A percentile compares a stretch with the other conserved stretches of the same genome.
Evolutionary conservation across 2,329 filamentous ascomycete genomes (phyloP).

Genomic region (Cyanodermella asteris): DNA sequence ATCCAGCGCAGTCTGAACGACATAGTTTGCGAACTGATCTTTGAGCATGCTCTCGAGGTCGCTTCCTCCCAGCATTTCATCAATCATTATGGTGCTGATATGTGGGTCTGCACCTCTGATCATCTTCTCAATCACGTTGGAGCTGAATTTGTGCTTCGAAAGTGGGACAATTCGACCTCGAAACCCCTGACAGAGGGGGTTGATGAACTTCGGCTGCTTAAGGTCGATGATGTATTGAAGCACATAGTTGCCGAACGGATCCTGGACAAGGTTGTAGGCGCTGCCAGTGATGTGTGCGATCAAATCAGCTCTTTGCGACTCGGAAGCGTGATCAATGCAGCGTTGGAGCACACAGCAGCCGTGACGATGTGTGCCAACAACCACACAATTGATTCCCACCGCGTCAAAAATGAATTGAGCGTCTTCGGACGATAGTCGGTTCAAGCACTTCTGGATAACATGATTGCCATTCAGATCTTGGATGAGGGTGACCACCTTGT

Average conservation of each 20-base stretch:
- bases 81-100: slow-evolving; percentile 61
- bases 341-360: slow-evolving; percentile 95
- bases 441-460: slow-evolving; percentile 96
- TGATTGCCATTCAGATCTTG: slow-evolving; percentile 97
- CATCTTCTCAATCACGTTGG: slow-evolving; percentile 95
- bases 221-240: slow-evolving; percentile 97
- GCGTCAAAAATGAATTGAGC: slow-evolving; percentile 95
- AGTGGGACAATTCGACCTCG: slow-evolving; percentile 44
- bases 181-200: slow-evolving; percentile 70
- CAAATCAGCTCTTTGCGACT: slow-evolving; percentile 68
- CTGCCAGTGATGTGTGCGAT: slow-evolving; percentile 73
- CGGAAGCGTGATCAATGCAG: slow-evolving; percentile 91
- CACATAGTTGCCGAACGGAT: slow-evolving; percentile 96
- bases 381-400: slow-evolving; percentile 66
- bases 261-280: slow-evolving; percentile 75
- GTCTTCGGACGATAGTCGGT: slow-evolving; percentile 66
- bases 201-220: slow-evolving; percentile 68
- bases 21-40: slow-evolving; percentile 91
- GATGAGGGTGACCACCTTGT: slow-evolving; percentile 78
- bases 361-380: slow-evolving; percentile 88
- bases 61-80: slow-evolving; percentile 50
- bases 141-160: slow-evolving; percentile 97
- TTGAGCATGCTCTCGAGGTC: slow-evolving; percentile 78
- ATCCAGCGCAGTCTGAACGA: slow-evolving; percentile 88
- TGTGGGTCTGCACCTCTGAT: slow-evolving; percentile 58